Base-by-base conservation (phyloP, 2,329 filamentous ascomycete genomes). In the Aspergillus awamori region DNA sequence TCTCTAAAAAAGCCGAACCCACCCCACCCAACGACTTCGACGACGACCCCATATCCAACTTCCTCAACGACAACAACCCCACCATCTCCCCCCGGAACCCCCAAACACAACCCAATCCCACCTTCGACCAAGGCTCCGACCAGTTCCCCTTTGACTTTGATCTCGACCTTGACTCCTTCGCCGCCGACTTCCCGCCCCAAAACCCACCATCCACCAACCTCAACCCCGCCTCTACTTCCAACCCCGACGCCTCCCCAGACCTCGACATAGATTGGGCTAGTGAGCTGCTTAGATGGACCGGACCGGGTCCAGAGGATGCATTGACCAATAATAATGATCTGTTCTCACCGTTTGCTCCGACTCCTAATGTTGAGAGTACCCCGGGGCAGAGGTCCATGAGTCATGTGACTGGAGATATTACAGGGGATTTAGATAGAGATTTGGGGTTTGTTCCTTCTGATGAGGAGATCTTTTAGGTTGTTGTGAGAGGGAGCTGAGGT, bases 391-490 rank as follows among this genome's bases (percentile, higher is more conserved):
- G 58, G 26, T 51, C 47, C 3, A 22, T 28, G 20, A 55, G 59
- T 13, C 57, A 66, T 52, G 49, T 26, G 7, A 65, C 62, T 41
- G 54, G 57, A 5, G 65, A 67, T 52, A 76, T 77, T 3, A 77
- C 75, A 0, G 75, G 75, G 3, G 75, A 77, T 67, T 58, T 77
- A 51, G 75, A 77, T 67, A 64, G 63, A n/a, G 75, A 77, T 66
- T 61, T 77, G 30, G 75, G 75, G 1, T 70, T 77, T 39, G 54
- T 53, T 2, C 62, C 69, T 38, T 71, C 68, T 60, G 71, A 63
- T 3, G 70, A 74, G 64, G 73, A 74, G 3, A 66, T 70, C 45
- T 74, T 71, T 57, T 74, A 48, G 24, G 13, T n/a, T 10, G 26
- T 2, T 24, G 7, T n/a, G 10, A 2, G 22, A 2, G 24, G 13